Percentiles rank a stretch among this genome's conserved stretches.
These are phyloP conservation scores for Reutealis trisperma DNA, from an alignment of 345 rosid genomes.

Conservation along the genomic window DNA sequence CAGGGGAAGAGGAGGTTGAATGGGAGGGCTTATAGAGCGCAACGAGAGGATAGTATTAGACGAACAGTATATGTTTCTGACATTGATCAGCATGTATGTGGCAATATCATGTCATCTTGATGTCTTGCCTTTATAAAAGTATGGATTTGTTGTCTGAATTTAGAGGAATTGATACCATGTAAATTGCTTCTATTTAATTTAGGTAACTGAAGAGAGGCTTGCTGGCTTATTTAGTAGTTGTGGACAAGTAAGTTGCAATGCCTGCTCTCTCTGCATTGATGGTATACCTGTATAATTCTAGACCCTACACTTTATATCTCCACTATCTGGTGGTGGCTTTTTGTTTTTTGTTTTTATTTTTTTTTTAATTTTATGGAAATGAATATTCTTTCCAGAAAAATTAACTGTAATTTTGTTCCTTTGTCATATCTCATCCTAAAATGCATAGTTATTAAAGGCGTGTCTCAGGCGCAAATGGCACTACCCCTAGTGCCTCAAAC, in stretches of 20 bases:
- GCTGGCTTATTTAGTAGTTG: slow-evolving; percentile 75
- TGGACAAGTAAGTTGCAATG: slow-evolving; percentile 64
- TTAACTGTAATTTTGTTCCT: not conserved
- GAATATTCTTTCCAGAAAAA: not conserved
- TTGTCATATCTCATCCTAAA: not conserved
- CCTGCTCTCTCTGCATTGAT: slow-evolving; percentile 3
- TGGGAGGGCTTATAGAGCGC: slow-evolving; percentile 61
- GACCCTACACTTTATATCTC: not conserved
- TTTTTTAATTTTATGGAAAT: no score
- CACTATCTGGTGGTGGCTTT: not conserved
- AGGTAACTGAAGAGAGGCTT: slow-evolving; percentile 90
- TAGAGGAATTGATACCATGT: not conserved
- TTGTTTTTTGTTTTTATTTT: no score
- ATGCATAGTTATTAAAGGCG: no score
- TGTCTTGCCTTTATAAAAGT: slow-evolving; percentile 4
- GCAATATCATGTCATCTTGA: not conserved
- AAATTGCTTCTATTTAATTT: slow-evolving; percentile 17
- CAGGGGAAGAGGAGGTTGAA: slow-evolving; percentile 63
- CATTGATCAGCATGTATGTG: slow-evolving; percentile 57
- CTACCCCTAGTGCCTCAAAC: no score
- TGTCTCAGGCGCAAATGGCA: no score
- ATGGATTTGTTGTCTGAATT: slow-evolving; percentile 9
- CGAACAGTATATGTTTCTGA: slow-evolving; percentile 67
- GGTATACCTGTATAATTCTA: not conserved
- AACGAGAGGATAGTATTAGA: slow-evolving; percentile 66